Evolutionary conservation across 2,329 filamentous ascomycete species (phyloP), one percentile per base, ranked within the genome.

Genomic region (Neophaeococcomyces aloes): DNA sequence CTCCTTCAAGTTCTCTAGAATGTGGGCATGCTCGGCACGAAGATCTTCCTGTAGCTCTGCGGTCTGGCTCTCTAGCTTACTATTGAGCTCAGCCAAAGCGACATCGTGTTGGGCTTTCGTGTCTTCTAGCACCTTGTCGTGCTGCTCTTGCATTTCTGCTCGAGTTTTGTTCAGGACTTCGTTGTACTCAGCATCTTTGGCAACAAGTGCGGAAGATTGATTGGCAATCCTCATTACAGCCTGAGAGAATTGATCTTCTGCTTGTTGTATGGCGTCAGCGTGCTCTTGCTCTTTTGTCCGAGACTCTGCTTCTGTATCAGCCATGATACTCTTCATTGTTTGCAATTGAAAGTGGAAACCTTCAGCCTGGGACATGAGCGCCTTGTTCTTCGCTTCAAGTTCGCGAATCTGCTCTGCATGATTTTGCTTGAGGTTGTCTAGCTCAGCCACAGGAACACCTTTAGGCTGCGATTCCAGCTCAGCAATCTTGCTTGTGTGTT

Each of bases 211-310:
- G 23, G 59, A 42, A 2, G 49, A 51, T 13, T 64, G 60, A 25
- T 65, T 56, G 32, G 65, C 56, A 6, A 67, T 55, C 11, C 59
- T 58, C 33, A 56, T 56, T 17, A 58, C 54, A 15, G 61, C 56
- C 11, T 59, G 56, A 4, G 56, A 54, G 8, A 59, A 59, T 48
- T 62, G 59, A 14, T 62, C 59, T 36, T 58, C 57, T 15, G 63
- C 49, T 32, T 58, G 56, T 44, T 59, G 59, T 31, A 63, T 42
- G 23, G 58, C 55, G 29, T 47, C 56, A 6, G 62, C 59, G 37
- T 64, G 55, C 34, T 63, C 55, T 14, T 55, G 56, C 25, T 64
- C 60, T 48, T 61, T 65, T n/a, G 56, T 53, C 48, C 64, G 60
- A 13, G 53, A 51, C 48, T 64, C 58, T n/a, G 54, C 53, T 44